Evolutionary conservation across 176 grass and related monocot genomes (phyloP).

Genomic region (Raddia distichophylla): DNA sequence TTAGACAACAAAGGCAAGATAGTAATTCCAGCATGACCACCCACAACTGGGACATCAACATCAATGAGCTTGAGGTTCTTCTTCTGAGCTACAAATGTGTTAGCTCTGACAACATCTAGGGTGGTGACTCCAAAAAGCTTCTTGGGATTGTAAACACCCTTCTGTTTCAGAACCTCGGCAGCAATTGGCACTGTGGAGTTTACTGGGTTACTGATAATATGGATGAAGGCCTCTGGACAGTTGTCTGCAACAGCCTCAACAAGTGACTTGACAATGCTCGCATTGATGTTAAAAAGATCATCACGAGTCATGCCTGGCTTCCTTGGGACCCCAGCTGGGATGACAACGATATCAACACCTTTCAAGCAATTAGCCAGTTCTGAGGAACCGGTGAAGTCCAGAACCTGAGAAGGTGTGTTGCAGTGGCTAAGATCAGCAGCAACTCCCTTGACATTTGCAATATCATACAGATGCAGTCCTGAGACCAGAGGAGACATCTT

Average conservation of each 20-base stretch:
- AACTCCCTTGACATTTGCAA: constrained; percentile 91
- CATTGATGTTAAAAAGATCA: constrained; percentile 88
- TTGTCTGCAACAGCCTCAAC: constrained; percentile 82
- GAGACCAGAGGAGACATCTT: constrained; percentile 92
- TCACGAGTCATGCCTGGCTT: constrained; percentile 93
- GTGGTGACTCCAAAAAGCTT: constrained; percentile 80
- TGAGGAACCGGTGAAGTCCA: constrained; percentile 65
- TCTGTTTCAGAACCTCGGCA: constrained; percentile 80
- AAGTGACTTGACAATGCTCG: constrained; percentile 72
- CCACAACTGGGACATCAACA: constrained; percentile 80
- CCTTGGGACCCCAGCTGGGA: constrained; percentile 79
- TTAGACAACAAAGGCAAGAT: constrained; percentile 76
- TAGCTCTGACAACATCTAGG: constrained; percentile 80
- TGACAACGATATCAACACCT: constrained; percentile 76
- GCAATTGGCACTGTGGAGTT: constrained; percentile 85
- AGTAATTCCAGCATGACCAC: constrained; percentile 86
- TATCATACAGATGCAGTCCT: constrained; percentile 73
- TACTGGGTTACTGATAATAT: constrained; percentile 91
- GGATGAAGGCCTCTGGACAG: constrained; percentile 72
- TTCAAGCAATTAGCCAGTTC: constrained; percentile 76
- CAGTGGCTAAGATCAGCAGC: constrained; percentile 87
- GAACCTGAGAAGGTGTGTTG: constrained; percentile 76
- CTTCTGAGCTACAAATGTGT: constrained; percentile 80
- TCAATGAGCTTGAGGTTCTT: constrained; percentile 76
- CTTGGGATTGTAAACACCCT: constrained; percentile 78